These are phyloP conservation scores for Inga oerstediana DNA, from an alignment of 306 rosid genomes.

Conservation along the genomic window DNA sequence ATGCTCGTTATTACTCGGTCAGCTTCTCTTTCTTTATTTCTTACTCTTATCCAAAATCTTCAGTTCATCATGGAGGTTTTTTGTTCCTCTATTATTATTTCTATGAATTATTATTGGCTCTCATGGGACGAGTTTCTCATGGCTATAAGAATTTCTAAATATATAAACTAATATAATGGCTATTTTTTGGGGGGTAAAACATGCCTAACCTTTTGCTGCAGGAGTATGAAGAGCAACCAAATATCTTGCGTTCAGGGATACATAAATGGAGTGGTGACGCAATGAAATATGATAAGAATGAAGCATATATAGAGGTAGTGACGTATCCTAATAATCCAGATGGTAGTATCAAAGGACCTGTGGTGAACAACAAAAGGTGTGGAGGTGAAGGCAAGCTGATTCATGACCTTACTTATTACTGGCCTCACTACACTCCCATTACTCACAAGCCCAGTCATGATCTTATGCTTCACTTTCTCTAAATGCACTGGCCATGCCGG, in stretches of 20 bases:
- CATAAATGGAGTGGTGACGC: slow-evolving; percentile 87
- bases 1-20: slow-evolving; percentile 82
- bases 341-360: slow-evolving; percentile 49
- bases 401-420: slow-evolving; percentile 81
- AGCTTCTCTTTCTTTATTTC: slow-evolving; percentile 20
- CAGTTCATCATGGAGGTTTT: slow-evolving; percentile 50
- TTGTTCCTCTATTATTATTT: no score
- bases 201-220: slow-evolving; percentile 13
- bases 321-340: slow-evolving; percentile 84
- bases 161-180: background rate
- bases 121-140: no score
- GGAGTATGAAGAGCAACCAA: slow-evolving; percentile 60
- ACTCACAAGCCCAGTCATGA: no score
- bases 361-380: slow-evolving; percentile 32
- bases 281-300: slow-evolving; percentile 42
- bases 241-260: slow-evolving; percentile 45
- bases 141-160: background rate
- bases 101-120: no score
- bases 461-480: no score
- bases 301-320: slow-evolving; percentile 72
- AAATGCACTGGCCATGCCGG: no score
- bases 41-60: slow-evolving; percentile 1
- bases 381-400: slow-evolving; percentile 47
- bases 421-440: no score
- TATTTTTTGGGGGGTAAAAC: background rate